Base-by-base conservation (phyloP, 768 basidiomycete genomes). In the Xanthoconium purpureum region DNA sequence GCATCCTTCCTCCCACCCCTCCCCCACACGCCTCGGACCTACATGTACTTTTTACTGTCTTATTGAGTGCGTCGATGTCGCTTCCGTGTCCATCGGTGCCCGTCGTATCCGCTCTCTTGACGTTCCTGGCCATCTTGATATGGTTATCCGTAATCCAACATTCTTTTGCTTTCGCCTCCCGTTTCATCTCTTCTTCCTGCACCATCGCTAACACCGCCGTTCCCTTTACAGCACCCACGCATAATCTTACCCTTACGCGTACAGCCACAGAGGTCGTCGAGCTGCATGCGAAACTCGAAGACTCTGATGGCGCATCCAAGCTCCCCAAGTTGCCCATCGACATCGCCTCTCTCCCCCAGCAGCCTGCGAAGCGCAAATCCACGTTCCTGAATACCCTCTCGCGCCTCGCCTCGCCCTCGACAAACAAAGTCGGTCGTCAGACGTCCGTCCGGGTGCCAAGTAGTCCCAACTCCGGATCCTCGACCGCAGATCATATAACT, bases 351-450 rank as follows among this genome's bases (percentile, higher is more conserved):
- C 71, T 87, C 12, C 83, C 84, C 8, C 57, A 67, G 3, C 75
- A 80, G 36, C 79, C 79, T 6, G 66, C 72, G 8, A 92, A 92
- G 72, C 86, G 88, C 69, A 91, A 88, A 72, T 90, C 88, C 24
- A 88, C 81, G 36, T 94, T 94, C 71, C 79, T 94, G 58, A 90
- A 90, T 70, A 94, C 91, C 45, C 83, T 94, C 48, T 91, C 89
- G 20, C 85, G 89, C 48, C 79, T 93, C 42, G 87, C 90, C 3
- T 91, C 91, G 10, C 89, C 89, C 20, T 79, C 83, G 6, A 75
- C 79, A 17, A 77, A 72, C 63, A 86, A 83, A 73, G 75, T 77
- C n/a, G 58, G 70, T 8, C 75, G 79, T 24, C 73, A 75, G 46
- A 65, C 73, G 17, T 74, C 73, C 40, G 71, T 74, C 39, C 75